These are phyloP conservation scores for Paspalum vaginatum DNA, from an alignment of 176 grass and related monocot genomes.

Conservation along the genomic window DNA sequence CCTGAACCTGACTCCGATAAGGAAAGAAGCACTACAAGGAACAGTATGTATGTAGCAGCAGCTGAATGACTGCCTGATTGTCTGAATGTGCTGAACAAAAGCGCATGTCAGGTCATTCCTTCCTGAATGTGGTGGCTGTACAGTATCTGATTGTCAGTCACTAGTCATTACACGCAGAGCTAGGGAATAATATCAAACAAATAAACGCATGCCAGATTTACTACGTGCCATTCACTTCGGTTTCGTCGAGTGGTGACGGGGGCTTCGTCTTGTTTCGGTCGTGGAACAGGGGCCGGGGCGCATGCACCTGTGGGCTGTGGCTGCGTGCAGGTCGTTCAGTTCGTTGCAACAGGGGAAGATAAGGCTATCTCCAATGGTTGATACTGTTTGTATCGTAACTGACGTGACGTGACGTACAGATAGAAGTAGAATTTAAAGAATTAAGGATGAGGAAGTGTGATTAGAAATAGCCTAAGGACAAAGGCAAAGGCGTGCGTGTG, in stretches of 20 bases:
- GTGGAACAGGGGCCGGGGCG: background rate
- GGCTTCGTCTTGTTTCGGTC: constrained; percentile 2
- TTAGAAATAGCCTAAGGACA: no score
- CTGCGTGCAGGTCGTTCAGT: background rate
- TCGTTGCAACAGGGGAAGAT: no score
- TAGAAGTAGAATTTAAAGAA: no score
- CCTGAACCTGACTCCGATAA: constrained; percentile 34
- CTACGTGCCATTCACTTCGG: constrained; percentile 13
- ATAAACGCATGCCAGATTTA: background rate
- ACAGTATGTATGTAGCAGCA: background rate
- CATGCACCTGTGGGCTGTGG: no score
- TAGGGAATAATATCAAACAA: background rate
- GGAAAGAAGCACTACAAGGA: constrained; percentile 12
- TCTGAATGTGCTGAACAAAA: constrained; percentile 19
- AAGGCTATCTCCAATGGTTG: no score
- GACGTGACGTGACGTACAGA: no score
- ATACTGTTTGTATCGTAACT: no score
- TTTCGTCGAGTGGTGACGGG: background rate
- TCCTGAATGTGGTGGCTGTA: constrained; percentile 21
- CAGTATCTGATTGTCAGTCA: constrained; percentile 3
- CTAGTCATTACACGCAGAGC: background rate
- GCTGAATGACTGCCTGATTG: constrained; percentile 14
- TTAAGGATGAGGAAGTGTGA: no score
- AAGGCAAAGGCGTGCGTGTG: no score
- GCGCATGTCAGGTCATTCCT: constrained; percentile 40